Evolutionary conservation across 345 rosid species (phyloP).

Genomic region (Salix arbutifolia): DNA sequence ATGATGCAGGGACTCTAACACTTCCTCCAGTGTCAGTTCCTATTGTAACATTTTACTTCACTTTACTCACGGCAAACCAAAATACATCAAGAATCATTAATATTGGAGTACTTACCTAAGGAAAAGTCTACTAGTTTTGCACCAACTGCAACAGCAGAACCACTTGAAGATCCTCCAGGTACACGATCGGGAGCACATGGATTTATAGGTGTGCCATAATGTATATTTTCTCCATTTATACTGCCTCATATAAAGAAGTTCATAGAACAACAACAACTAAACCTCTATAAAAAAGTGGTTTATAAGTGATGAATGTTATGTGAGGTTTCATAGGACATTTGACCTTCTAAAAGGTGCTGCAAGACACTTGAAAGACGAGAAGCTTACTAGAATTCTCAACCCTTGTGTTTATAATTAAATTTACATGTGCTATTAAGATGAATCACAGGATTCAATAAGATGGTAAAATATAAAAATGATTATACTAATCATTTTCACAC

Average conservation of each 20-base stretch:
- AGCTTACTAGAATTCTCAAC: not conserved
- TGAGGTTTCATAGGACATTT: not conserved
- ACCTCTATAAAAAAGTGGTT: no score
- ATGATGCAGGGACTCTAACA: slow-evolving; percentile 79
- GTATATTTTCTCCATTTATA: slow-evolving; percentile 76
- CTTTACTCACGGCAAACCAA: not conserved
- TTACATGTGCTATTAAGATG: no score
- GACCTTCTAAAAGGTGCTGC: not conserved
- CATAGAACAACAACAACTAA: no score
- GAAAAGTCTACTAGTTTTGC: slow-evolving; percentile 86
- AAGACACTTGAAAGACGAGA: no score
- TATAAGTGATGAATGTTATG: not conserved
- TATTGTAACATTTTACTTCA: slow-evolving; percentile 18
- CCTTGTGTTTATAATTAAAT: not conserved
- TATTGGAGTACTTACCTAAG: slow-evolving; percentile 44
- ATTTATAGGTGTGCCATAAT: slow-evolving; percentile 82
- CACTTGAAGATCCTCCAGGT: slow-evolving; percentile 97
- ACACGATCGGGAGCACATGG: slow-evolving; percentile 70
- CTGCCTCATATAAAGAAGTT: slow-evolving; percentile 30
- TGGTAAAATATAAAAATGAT: no score
- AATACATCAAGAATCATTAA: not conserved
- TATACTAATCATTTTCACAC: no score
- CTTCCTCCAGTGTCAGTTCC: slow-evolving; percentile 97
- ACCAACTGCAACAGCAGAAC: slow-evolving; percentile 91
- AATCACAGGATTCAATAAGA: no score